Percentiles rank a stretch among this genome's conserved stretches.
These are phyloP conservation scores for Prototheca cutis DNA, from an alignment of 163 green algal genomes.

Conservation along the genomic window DNA sequence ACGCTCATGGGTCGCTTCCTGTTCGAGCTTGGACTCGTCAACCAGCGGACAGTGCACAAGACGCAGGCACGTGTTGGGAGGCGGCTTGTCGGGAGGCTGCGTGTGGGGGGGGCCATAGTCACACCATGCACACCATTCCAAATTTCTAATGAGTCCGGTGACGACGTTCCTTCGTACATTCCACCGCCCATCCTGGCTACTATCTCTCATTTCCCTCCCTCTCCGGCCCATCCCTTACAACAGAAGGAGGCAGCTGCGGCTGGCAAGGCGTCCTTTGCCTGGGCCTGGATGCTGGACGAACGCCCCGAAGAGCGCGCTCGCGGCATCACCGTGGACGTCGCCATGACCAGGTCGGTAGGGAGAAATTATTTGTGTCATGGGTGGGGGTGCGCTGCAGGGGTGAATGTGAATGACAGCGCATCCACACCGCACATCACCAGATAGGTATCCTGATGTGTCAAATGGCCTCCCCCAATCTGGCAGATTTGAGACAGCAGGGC, in stretches of 20 bases:
- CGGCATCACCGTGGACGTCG: conserved; percentile 92
- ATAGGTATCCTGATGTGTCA: no score
- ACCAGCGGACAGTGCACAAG: conserved; percentile 29
- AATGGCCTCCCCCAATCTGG: no score
- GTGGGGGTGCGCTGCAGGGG: no score
- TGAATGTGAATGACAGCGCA: no score
- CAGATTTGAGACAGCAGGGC: conserved; percentile 44
- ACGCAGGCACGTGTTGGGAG: conserved; percentile 8
- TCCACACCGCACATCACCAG: no score
- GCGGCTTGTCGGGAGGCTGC: background rate
- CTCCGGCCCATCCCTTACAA: no score
- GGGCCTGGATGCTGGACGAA: conserved; percentile 93
- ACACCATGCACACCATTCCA: no score
- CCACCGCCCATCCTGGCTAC: no score
- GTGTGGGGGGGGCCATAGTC: background rate
- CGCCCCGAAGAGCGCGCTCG: conserved; percentile 75
- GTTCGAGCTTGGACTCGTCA: conserved; percentile 36
- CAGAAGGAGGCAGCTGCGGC: conserved; percentile 56
- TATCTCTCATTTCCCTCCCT: no score
- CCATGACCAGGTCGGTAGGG: conserved; percentile 42
- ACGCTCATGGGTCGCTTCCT: conserved; percentile 84
- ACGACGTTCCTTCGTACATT: no score
- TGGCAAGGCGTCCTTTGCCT: conserved; percentile 83
- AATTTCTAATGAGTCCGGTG: no score
- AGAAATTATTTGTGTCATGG: no score